These are phyloP conservation scores for Populus trichocarpa DNA, from an alignment of 441 rosid genomes.

Conservation along the genomic window DNA sequence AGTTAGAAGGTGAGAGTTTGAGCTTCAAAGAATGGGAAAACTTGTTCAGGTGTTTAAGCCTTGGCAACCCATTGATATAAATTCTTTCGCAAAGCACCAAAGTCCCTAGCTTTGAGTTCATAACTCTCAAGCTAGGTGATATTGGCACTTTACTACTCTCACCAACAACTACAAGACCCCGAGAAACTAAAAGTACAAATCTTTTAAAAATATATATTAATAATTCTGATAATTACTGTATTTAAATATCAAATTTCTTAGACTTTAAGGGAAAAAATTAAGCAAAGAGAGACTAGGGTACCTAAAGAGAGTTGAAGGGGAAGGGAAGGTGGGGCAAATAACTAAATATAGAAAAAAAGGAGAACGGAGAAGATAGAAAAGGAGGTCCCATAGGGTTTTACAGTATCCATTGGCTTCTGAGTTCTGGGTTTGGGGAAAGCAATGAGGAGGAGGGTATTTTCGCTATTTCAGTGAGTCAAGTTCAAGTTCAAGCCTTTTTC, in stretches of 20 bases:
- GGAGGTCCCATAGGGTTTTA: conserved; percentile 5
- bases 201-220: background rate
- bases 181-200: conserved; percentile 24
- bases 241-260: conserved; percentile 21
- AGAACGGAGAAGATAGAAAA: conserved; percentile 19
- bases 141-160: conserved; percentile 39
- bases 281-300: conserved; percentile 19
- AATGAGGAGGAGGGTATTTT: conserved; percentile 19
- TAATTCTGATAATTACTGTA: background rate
- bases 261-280: background rate
- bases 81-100: conserved; percentile 67
- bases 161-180: conserved; percentile 51
- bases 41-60: conserved; percentile 57
- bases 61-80: conserved; percentile 50
- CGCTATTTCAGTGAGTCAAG: conserved; percentile 12
- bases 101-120: conserved; percentile 47
- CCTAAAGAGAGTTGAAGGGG: conserved; percentile 49
- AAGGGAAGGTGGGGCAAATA: conserved; percentile 20
- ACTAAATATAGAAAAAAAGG: conserved; percentile 24
- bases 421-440: background rate
- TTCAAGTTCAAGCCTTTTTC: too few species aligned
- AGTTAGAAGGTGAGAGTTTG: conserved; percentile 36
- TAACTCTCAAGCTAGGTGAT: conserved; percentile 47
- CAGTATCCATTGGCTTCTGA: conserved; percentile 31
- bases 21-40: conserved; percentile 65